Base-by-base conservation (phyloP, 179 eudicot genomes). In the Gypsophila paniculata region DNA sequence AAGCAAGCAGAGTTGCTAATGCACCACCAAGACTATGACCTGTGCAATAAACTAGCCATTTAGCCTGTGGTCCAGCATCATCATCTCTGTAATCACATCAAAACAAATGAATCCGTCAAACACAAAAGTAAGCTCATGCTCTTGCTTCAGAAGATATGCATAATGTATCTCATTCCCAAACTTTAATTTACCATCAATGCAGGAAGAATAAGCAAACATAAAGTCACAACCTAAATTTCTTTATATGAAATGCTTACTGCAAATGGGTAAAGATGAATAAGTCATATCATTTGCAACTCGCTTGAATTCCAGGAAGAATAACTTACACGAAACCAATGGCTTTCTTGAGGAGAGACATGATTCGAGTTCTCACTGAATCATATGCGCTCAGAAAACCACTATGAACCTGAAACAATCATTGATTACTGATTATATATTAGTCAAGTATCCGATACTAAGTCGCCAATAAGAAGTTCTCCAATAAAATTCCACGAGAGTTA, bases 1-100 rank as follows among this genome's bases (percentile, higher is more conserved):
- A 89, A 76, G 98, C 96, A 70, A 91, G 91, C 70, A 93, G 90
- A 72, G 98, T 93, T 70, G 98, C 97, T 61, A 93, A 77, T 67
- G 97, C 98, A 78, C 98, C 98, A 62, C 98, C 98, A 78, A 93
- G 85, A 80, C 98, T 93, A 80, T 93, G 98, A 71, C 98, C 98
- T 66, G 98, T 93, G 76, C 89, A 85, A 74, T 86, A 89, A 34
- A 91, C 83, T 78, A 86, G 90, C 98, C 98, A 93, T 82, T 81
- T 86, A 32, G 70, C 57, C 55, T 74, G 82, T 38, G 86, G 42
- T 69, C 82, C 88, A 74, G 69, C 73, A 74, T 65, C 80, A 74
- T 83, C 86, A 83, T 81, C 90, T 49, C 97, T 93, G 88, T 68
- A 54, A 77, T 29, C 15, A 61, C 62, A 74, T 68, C 73, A 68